Evolutionary conservation across 345 rosid genomes (phyloP).

Genomic region (Eucalyptus pauciflora): DNA sequence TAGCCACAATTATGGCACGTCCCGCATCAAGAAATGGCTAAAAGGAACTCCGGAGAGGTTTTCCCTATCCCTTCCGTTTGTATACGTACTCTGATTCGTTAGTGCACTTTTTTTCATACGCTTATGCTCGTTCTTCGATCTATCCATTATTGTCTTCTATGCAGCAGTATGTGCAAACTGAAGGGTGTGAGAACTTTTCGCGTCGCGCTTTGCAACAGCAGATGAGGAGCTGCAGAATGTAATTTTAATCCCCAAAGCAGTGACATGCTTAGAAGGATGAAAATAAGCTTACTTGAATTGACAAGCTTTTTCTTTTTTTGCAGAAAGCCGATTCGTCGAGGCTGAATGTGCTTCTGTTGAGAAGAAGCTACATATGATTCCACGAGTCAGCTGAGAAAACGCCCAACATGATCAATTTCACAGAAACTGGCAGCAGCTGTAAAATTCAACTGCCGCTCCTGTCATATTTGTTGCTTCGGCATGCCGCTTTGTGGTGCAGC

Average conservation of each 20-base stretch:
- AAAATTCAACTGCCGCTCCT: not conserved
- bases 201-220: not conserved
- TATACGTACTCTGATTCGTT: not conserved
- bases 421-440: not conserved
- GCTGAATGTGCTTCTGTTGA: not conserved
- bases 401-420: not conserved
- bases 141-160: not conserved
- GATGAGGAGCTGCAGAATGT: not conserved
- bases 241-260: too few species aligned
- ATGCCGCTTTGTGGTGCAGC: not conserved
- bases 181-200: too few species aligned
- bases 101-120: not conserved
- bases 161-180: not conserved
- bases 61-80: not conserved
- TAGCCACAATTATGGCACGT: not conserved
- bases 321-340: not conserved
- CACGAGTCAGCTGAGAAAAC: not conserved
- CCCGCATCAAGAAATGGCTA: not conserved
- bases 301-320: not conserved
- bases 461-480: not conserved
- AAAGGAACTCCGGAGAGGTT: not conserved
- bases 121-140: not conserved
- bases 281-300: not conserved
- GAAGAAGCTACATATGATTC: not conserved
- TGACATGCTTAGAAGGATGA: not conserved